Evolutionary conservation across 2,329 filamentous ascomycete genomes (phyloP).

Genomic region (Calonectria montana): DNA sequence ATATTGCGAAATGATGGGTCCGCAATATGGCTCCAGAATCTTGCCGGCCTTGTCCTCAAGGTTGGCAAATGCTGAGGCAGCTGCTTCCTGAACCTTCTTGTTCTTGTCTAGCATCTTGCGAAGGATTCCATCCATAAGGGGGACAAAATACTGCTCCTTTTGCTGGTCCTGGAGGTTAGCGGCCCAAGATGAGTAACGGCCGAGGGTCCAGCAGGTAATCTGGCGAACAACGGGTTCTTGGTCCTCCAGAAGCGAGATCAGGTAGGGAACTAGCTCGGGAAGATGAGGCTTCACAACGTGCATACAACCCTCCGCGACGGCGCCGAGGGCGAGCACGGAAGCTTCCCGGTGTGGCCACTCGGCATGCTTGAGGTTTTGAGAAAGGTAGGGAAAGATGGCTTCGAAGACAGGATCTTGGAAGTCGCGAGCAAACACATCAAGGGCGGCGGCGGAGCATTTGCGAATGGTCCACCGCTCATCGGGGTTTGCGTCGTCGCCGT

Average conservation of each 20-base stretch:
- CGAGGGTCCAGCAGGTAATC: conserved; percentile 98
- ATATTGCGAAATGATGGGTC: conserved; percentile 91
- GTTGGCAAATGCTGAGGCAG: conserved; percentile 94
- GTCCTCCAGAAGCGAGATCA: conserved; percentile 88
- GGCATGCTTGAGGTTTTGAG: conserved; percentile 85
- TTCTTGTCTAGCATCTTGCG: conserved; percentile 96
- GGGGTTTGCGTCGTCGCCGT: conserved; percentile 82
- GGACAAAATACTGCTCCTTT: conserved; percentile 85
- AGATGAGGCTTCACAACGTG: conserved; percentile 90
- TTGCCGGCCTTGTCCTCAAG: conserved; percentile 92
- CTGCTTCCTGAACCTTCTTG: conserved; percentile 97
- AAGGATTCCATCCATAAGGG: conserved; percentile 96
- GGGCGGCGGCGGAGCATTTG: conserved; percentile 95
- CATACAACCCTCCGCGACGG: conserved; percentile 95
- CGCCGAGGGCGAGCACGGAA: conserved; percentile 91
- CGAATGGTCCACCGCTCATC: conserved; percentile 95
- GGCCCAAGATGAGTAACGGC: conserved; percentile 93
- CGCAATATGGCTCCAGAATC: conserved; percentile 84
- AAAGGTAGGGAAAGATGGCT: conserved; percentile 91
- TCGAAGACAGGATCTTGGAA: conserved; percentile 91
- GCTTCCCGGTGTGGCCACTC: conserved; percentile 96
- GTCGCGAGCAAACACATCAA: conserved; percentile 93
- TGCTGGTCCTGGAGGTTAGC: conserved; percentile 77
- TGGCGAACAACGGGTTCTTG: conserved; percentile 90
- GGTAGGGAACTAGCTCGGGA: conserved; percentile 88